These are phyloP conservation scores for Plenodomus tracheiphilus DNA, from an alignment of 2,329 filamentous ascomycete genomes.

Conservation along the genomic window DNA sequence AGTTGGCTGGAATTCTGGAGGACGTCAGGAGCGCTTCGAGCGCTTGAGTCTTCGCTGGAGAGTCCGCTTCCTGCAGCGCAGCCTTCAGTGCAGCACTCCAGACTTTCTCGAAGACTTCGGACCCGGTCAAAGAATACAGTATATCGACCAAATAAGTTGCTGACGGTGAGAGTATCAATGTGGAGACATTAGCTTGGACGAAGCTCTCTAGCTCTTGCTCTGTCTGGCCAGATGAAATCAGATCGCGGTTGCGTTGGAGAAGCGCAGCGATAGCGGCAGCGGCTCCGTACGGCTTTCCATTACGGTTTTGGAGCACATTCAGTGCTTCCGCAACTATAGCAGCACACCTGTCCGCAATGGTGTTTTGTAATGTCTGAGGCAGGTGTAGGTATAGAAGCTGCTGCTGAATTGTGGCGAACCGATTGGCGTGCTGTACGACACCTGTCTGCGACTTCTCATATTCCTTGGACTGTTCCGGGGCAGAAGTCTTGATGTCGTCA, in stretches of 20 bases:
- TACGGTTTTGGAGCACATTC: slow-evolving; percentile 54
- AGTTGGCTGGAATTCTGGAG: slow-evolving; percentile 38
- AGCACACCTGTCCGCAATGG: slow-evolving; percentile 42
- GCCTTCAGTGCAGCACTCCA: slow-evolving; percentile 39
- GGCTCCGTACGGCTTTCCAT: slow-evolving; percentile 70
- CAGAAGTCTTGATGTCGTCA: slow-evolving; percentile 69
- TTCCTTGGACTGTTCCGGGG: slow-evolving; percentile 80
- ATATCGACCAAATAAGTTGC: slow-evolving; percentile 67
- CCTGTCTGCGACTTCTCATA: slow-evolving; percentile 72
- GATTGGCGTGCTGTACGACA: slow-evolving; percentile 66
- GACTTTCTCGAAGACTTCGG: slow-evolving; percentile 31
- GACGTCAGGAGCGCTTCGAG: slow-evolving; percentile 41
- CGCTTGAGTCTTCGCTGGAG: slow-evolving; percentile 29
- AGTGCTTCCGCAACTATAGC: slow-evolving; percentile 55
- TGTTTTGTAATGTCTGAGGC: slow-evolving; percentile 9
- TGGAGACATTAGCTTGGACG: slow-evolving; percentile 58
- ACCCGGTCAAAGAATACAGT: slow-evolving; percentile 55
- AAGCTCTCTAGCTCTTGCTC: slow-evolving; percentile 50
- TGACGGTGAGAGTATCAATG: slow-evolving; percentile 70
- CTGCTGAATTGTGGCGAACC: slow-evolving; percentile 62
- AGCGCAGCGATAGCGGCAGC: slow-evolving; percentile 61
- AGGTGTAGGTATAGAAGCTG: slow-evolving; percentile 14
- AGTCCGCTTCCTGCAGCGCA: slow-evolving; percentile 31
- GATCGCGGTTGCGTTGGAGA: slow-evolving; percentile 49
- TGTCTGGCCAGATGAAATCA: slow-evolving; percentile 49